Evolutionary conservation across 1,284 basidiomycete genomes (phyloP), one percentile per base, ranked within the genome.

Genomic region (Ustilago curta): DNA sequence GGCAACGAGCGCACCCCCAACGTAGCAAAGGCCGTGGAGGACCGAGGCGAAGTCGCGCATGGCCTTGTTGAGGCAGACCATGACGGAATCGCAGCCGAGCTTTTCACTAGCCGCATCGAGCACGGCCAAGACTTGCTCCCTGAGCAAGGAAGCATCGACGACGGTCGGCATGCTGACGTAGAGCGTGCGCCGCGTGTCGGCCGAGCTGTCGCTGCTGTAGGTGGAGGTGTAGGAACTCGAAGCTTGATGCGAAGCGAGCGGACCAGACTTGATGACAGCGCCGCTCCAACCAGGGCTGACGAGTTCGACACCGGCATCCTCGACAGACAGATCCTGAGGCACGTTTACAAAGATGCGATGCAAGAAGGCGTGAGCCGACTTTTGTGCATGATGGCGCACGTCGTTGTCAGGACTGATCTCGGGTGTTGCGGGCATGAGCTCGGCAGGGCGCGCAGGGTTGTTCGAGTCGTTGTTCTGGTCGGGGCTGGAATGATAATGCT

Each of bases 1-100:
- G 6, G 77, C 68, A 7, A 78, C 73, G 35, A 81, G 69, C 12
- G 74, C 61, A 19, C 77, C 81, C 12, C 81, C 81, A 2, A 83
- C 81, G 37, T 83, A 83, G 61, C 78, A 80, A 12, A 83, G 60
- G 2, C 81, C 81, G 51, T 79, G 81, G 8, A 83, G 63, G 9
- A 80, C 69, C 1, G 71, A 63, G 6, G 63, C 53, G 25, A 80
- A 74, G 37, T 82, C 81, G 12, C 60, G 59, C 52, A 77, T 64
- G 27, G 57, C 45, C 21, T 61, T 61, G 25, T 76, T 65, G 49
- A 83, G 59, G 29, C 74, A 80, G 27, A 83, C 59, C 57, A 83
- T 71, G 29, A 81, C 78, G 4, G 67, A 63, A 3, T 71, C 76
- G 23, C 77, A 79, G 16, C 64, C 68, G 9, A 79, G 66, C 48